A percentile compares a stretch with the other conserved stretches of the same genome.
Conservation (phyloP, 2,329 filamentous ascomycete species). For the Aspergillus carbonarius region DNA sequence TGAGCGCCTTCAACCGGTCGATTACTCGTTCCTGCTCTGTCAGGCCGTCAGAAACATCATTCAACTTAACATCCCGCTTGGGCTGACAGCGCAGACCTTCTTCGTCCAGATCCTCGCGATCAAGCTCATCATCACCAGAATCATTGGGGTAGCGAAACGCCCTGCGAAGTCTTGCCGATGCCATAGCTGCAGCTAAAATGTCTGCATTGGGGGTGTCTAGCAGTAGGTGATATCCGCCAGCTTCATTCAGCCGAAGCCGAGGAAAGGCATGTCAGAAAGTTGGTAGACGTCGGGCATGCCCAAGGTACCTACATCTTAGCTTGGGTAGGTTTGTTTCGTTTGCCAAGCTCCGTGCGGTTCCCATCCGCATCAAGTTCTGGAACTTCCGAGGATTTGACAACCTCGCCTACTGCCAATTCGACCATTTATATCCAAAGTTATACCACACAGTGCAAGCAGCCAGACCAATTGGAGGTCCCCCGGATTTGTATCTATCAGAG, state of each 20-base stretch:
- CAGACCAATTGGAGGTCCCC: background rate
- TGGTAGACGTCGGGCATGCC: background rate
- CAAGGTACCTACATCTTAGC: background rate
- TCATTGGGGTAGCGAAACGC: slow-evolving; percentile 74
- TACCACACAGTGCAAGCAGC: background rate
- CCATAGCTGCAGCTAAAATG: slow-evolving; percentile 35
- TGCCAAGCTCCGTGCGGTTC: slow-evolving; percentile 11
- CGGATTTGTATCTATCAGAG: background rate
- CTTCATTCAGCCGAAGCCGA: too few species aligned
- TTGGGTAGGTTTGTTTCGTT: slow-evolving; percentile 27
- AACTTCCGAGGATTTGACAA: background rate
- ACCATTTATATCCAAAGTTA: background rate
- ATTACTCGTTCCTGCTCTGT: slow-evolving; percentile 46
- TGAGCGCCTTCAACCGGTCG: slow-evolving; percentile 33
- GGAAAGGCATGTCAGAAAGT: background rate
- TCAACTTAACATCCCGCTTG: background rate
- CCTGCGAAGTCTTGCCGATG: slow-evolving; percentile 66
- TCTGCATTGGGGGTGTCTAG: background rate
- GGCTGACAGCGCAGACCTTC: slow-evolving; percentile 56
- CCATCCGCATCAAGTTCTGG: background rate
- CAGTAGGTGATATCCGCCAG: too few species aligned
- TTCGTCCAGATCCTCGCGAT: slow-evolving; percentile 69
- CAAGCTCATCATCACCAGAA: slow-evolving; percentile 53
- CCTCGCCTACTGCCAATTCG: background rate
- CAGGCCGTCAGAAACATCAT: background rate